Conservation (phyloP, 495 filamentous ascomycete genomes). For the Chaetomium tenue region DNA sequence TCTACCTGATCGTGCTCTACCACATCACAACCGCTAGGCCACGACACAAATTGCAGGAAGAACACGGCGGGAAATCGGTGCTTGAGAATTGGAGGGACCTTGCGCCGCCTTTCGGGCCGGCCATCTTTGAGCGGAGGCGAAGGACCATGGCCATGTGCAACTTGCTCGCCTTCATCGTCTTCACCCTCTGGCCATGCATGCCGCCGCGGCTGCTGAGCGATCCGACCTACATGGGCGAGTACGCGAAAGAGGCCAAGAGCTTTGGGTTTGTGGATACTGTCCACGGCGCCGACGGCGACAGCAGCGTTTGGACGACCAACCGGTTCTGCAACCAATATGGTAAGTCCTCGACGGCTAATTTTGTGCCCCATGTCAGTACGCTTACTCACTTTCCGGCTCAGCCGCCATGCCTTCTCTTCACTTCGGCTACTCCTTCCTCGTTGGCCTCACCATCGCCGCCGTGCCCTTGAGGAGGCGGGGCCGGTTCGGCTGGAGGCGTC, state of each 20-base stretch:
- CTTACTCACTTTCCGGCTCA: slow-evolving; percentile 3
- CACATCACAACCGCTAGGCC: slow-evolving; percentile 60
- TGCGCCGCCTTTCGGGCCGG: slow-evolving; percentile 31
- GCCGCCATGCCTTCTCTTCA: slow-evolving; percentile 80
- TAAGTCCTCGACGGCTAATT: slow-evolving; percentile 7
- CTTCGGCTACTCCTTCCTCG: slow-evolving; percentile 75
- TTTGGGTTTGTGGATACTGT: slow-evolving; percentile 77
- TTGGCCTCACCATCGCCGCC: slow-evolving; percentile 63
- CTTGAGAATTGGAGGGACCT: slow-evolving; percentile 51
- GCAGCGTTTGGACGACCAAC: slow-evolving; percentile 69
- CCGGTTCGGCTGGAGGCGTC: slow-evolving; percentile 30
- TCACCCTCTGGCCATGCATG: slow-evolving; percentile 79
- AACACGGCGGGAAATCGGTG: slow-evolving; percentile 31
- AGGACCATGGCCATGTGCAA: slow-evolving; percentile 74
- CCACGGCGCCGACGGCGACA: slow-evolving; percentile 57
- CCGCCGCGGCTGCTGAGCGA: slow-evolving; percentile 66
- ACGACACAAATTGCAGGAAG: slow-evolving; percentile 37
- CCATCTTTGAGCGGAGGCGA: slow-evolving; percentile 38
- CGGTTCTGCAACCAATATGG: slow-evolving; percentile 57
- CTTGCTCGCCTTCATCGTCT: slow-evolving; percentile 72
- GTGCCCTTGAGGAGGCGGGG: slow-evolving; percentile 32
- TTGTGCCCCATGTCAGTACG: background rate
- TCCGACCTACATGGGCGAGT: slow-evolving; percentile 39
- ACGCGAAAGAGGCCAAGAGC: slow-evolving; percentile 32
- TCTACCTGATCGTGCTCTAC: slow-evolving; percentile 64